phyloP scores from a whole-genome alignment of 768 basidiomycete species.

The Rhizopogon vesiculosus region DNA sequence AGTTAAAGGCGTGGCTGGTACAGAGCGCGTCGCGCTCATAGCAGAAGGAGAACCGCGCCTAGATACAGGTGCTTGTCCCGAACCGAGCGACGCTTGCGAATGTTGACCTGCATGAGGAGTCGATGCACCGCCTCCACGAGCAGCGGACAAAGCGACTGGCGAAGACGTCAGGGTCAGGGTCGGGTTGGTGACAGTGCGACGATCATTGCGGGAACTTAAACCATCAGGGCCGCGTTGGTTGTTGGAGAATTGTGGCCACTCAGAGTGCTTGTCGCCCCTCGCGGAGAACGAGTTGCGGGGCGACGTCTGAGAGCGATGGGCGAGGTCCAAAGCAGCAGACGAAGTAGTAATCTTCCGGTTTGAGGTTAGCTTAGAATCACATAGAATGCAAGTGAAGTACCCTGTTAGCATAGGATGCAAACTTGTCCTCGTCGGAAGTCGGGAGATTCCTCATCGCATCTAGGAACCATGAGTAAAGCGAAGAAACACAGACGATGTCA shows the following conservation, averaged over 20 bases:
- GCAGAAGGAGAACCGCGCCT: slow-evolving; percentile 74
- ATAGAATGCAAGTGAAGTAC: slow-evolving; percentile 30
- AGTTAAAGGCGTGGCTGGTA: slow-evolving; percentile 73
- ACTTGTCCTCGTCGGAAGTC: slow-evolving; percentile 89
- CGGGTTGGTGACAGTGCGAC: slow-evolving; percentile 73
- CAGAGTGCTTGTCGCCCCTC: slow-evolving; percentile 73
- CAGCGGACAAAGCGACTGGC: slow-evolving; percentile 41
- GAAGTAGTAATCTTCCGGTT: slow-evolving; percentile 66
- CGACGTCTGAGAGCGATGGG: slow-evolving; percentile 81
- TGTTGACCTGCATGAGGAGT: slow-evolving; percentile 65
- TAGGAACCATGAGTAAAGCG: slow-evolving; percentile 26
- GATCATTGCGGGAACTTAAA: slow-evolving; percentile 48
- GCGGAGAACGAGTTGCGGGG: slow-evolving; percentile 54
- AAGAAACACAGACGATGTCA: slow-evolving; percentile 12
- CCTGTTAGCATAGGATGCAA: slow-evolving; percentile 58
- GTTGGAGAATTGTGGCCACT: slow-evolving; percentile 89
- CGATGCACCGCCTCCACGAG: slow-evolving; percentile 51
- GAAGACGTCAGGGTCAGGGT: slow-evolving; percentile 58
- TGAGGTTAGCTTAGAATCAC: slow-evolving; percentile 1
- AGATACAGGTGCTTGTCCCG: slow-evolving; percentile 41
- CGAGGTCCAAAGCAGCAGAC: slow-evolving; percentile 90
- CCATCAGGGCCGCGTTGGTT: slow-evolving; percentile 59
- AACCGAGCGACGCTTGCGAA: slow-evolving; percentile 39
- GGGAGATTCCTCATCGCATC: slow-evolving; percentile 87
- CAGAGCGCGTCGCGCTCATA: slow-evolving; percentile 64